Conservation (phyloP, 352 stramenopile species). For the Pelagophyceae sp. region DNA sequence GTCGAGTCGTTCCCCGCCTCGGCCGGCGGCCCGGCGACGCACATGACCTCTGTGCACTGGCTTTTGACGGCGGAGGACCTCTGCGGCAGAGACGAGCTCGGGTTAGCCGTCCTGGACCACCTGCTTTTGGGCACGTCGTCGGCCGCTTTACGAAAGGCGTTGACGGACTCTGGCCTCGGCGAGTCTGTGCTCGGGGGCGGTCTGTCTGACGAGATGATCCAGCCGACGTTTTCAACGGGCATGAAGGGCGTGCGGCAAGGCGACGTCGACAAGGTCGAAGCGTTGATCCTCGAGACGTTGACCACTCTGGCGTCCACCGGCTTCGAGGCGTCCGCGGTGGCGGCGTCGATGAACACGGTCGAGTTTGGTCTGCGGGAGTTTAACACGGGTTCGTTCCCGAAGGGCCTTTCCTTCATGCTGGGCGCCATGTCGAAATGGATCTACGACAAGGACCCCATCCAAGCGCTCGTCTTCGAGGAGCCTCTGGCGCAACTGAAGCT, state of each 20-base stretch:
- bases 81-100: conserved; percentile 51
- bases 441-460: conserved; percentile 57
- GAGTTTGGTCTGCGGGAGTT: conserved; percentile 71
- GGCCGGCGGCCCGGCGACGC: conserved; percentile 45
- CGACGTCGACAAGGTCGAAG: conserved; percentile 52
- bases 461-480: conserved; percentile 60
- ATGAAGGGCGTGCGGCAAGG: conserved; percentile 59
- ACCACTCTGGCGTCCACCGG: conserved; percentile 52
- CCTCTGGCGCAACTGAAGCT: conserved; percentile 63
- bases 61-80: conserved; percentile 60
- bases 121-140: conserved; percentile 59
- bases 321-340: conserved; percentile 57
- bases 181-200: conserved; percentile 60
- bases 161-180: conserved; percentile 58
- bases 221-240: conserved; percentile 61
- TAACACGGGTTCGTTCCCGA: conserved; percentile 70
- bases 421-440: conserved; percentile 63
- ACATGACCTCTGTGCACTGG: conserved; percentile 69
- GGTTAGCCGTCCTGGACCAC: conserved; percentile 60
- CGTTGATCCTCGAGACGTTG: conserved; percentile 56
- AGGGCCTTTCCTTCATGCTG: conserved; percentile 66
- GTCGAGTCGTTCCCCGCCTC: conserved; percentile 42
- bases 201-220: conserved; percentile 59
- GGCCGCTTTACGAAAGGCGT: conserved; percentile 49
- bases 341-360: conserved; percentile 62